phyloP scores from a whole-genome alignment of 2,329 filamentous ascomycete species.

The Aspergillus luchuensis region DNA sequence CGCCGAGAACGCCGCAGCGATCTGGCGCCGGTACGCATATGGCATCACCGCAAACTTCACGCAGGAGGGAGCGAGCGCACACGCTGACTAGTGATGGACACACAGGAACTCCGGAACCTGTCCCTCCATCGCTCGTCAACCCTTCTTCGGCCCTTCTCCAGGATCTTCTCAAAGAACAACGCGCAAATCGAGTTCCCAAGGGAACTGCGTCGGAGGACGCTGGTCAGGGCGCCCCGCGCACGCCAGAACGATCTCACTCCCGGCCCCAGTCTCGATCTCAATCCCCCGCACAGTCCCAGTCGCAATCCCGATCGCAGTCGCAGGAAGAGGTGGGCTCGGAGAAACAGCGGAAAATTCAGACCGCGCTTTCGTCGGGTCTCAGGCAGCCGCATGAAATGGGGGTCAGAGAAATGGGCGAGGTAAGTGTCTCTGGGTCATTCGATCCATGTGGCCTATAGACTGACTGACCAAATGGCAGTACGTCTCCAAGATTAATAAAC shows the following conservation, averaged over 20 bases:
- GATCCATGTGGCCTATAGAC: not conserved
- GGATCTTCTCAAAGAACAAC: conserved; percentile 45
- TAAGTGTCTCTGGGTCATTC: conserved; percentile 22
- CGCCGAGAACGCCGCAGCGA: conserved; percentile 27
- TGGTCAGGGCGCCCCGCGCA: conserved; percentile 28
- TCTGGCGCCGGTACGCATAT: conserved; percentile 26
- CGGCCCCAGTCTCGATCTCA: conserved; percentile 16
- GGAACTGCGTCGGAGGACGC: conserved; percentile 27
- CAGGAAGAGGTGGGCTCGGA: conserved; percentile 40
- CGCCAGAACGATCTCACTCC: conserved; percentile 26
- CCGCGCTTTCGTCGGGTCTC: conserved; percentile 32
- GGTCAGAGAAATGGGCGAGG: conserved; percentile 46
- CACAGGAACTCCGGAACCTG: conserved; percentile 34
- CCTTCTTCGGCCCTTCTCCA: conserved; percentile 44
- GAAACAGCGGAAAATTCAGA: conserved; percentile 36
- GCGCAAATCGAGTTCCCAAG: conserved; percentile 39
- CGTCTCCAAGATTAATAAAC: conserved; percentile 47
- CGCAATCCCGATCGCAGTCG: conserved; percentile 23
- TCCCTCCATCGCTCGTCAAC: conserved; percentile 38
- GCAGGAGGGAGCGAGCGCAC: not conserved
- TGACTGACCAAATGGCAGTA: conserved; percentile 35
- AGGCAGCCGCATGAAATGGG: conserved; percentile 45
- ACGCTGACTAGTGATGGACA: conserved; percentile 13
- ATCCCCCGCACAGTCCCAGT: conserved; percentile 15
- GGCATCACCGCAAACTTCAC: not conserved